phyloP scores from a whole-genome alignment of 768 basidiomycete genomes.

The Pleurotus giganteus region DNA sequence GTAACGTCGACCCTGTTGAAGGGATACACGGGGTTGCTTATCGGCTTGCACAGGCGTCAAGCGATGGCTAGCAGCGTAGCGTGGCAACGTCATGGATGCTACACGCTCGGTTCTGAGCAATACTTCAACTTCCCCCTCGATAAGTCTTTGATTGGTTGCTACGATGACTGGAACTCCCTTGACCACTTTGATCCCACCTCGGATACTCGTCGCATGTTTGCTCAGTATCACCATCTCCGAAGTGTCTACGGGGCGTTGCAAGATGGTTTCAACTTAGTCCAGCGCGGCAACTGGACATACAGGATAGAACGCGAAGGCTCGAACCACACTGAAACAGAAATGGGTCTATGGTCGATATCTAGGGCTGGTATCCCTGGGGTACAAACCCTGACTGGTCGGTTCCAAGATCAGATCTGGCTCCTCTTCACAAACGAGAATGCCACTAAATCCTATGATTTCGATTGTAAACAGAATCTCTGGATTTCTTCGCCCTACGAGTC shows the following conservation, averaged over 20 bases:
- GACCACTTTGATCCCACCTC: constrained; percentile 94
- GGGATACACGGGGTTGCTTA: too few relatives aligned
- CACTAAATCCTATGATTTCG: constrained; percentile 60
- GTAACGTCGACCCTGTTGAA: too few relatives aligned
- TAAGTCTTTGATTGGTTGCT: constrained; percentile 74
- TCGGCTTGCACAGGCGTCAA: constrained; percentile 89
- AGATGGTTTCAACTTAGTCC: constrained; percentile 85
- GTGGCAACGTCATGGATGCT: constrained; percentile 94
- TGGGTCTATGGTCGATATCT: constrained; percentile 84
- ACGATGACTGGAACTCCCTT: constrained; percentile 89
- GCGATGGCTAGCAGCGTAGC: constrained; percentile 83
- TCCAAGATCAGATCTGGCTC: constrained; percentile 75
- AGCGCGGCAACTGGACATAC: constrained; percentile 84
- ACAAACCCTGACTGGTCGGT: constrained; percentile 63
- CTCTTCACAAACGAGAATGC: constrained; percentile 84
- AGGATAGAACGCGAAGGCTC: constrained; percentile 81
- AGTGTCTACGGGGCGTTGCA: constrained; percentile 68
- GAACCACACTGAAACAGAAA: constrained; percentile 74
- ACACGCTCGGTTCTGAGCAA: constrained; percentile 83
- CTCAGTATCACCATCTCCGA: constrained; percentile 73
- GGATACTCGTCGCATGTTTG: constrained; percentile 69
- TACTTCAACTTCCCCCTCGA: constrained; percentile 94
- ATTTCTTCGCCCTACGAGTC: constrained; percentile 77
- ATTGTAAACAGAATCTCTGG: constrained; percentile 61
- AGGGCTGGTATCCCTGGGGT: constrained; percentile 55